phyloP scores from a whole-genome alignment of 495 filamentous ascomycete genomes.

The Hypoxylon fragiforme region DNA sequence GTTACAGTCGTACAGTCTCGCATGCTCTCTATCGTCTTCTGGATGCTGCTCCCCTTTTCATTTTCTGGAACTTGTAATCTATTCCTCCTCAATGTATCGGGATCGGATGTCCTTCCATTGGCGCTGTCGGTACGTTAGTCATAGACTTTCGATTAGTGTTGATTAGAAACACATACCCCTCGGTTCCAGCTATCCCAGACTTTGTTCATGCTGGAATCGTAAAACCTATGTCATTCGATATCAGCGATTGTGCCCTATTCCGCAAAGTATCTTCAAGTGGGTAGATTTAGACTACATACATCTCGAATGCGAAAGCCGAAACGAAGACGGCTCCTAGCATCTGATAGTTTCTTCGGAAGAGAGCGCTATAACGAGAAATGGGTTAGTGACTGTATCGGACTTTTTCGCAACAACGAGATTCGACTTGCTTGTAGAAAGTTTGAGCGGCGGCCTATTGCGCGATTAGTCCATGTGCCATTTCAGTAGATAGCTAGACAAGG shows the following conservation, averaged over 20 bases:
- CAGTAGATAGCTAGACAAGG: too few species aligned
- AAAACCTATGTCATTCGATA: conserved; percentile 64
- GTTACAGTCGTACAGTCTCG: conserved; percentile 21
- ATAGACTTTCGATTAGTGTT: not conserved
- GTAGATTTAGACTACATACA: too few species aligned
- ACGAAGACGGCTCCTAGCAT: conserved; percentile 86
- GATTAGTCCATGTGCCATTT: conserved; percentile 25
- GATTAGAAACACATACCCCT: conserved; percentile 67
- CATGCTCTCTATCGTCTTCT: conserved; percentile 6
- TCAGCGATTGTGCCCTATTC: conserved; percentile 28
- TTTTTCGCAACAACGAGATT: conserved; percentile 33
- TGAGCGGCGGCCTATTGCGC: conserved; percentile 46
- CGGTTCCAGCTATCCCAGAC: conserved; percentile 88
- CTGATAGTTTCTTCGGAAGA: conserved; percentile 83
- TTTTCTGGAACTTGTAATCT: conserved; percentile 33
- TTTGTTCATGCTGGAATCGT: conserved; percentile 73
- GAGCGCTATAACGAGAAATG: conserved; percentile 58
- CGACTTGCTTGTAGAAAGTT: conserved; percentile 80
- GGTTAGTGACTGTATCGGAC: conserved; percentile 32
- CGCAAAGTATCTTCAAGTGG: not conserved
- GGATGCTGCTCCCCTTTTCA: not conserved
- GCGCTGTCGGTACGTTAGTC: conserved; percentile 61
- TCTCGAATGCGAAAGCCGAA: conserved; percentile 86
- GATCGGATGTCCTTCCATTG: conserved; percentile 99
- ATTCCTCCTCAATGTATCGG: conserved; percentile 75